These are phyloP conservation scores for Nicotiana rustica DNA, from an alignment of 305 asterid species.

Conservation along the genomic window DNA sequence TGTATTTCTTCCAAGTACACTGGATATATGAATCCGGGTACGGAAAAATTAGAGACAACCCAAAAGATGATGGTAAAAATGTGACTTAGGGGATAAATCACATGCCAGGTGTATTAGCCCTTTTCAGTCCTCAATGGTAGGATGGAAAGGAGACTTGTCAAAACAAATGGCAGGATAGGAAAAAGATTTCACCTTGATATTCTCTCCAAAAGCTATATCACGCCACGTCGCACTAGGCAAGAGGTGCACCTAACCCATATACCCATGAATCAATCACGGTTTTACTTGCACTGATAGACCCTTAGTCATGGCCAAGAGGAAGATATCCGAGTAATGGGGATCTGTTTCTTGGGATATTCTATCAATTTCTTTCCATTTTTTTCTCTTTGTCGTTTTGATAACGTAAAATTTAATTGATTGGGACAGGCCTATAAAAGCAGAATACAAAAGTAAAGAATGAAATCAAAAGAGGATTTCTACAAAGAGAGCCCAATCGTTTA, in stretches of 20 bases:
- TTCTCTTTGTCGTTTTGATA: neutral
- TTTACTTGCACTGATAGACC: conserved; percentile 4
- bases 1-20: neutral
- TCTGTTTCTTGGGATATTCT: conserved; percentile 24
- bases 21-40: conserved; percentile 16
- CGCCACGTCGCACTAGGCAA: neutral
- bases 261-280: neutral
- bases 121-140: neutral
- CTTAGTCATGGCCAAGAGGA: conserved; percentile 19
- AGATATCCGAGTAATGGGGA: neutral
- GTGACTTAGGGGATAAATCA: neutral
- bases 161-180: neutral
- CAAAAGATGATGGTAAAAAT: conserved; percentile 25
- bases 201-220: neutral
- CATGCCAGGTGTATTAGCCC: conserved; percentile 2
- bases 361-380: neutral
- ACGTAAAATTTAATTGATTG: neutral
- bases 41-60: conserved; percentile 13
- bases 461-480: neutral
- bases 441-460: neutral
- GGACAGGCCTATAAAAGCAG: neutral
- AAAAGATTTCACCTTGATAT: neutral
- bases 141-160: neutral
- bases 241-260: neutral
- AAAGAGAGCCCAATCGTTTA: neutral